Evolutionary conservation across 345 rosid species (phyloP).

Genomic region (Reutealis trisperma): DNA sequence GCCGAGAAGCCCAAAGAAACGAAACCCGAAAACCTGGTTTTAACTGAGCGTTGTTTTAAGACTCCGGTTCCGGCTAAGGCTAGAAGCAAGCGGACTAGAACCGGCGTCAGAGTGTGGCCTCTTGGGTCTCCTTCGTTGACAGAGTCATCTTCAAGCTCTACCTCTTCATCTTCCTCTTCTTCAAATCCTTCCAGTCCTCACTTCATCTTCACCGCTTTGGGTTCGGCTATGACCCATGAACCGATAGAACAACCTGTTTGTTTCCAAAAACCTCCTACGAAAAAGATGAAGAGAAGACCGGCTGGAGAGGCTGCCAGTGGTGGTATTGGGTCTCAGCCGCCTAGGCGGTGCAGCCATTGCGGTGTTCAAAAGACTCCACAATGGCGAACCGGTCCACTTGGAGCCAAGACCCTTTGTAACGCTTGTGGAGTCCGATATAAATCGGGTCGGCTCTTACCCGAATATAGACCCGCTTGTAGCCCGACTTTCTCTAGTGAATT

Average conservation of each 20-base stretch:
- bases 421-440: conserved; percentile 93
- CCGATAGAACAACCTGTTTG: conserved; percentile 20
- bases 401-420: conserved; percentile 87
- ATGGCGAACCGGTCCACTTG: conserved; percentile 92
- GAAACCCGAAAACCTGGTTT: conserved; percentile 25
- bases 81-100: conserved; percentile 75
- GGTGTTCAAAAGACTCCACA: conserved; percentile 94
- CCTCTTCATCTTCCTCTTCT: conserved; percentile 38
- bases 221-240: conserved; percentile 17
- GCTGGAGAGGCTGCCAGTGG: conserved; percentile 3
- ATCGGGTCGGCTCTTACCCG: conserved; percentile 87
- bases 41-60: conserved; percentile 30
- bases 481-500: conserved; percentile 74
- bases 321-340: conserved; percentile 17
- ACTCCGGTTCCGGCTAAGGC: conserved; percentile 72
- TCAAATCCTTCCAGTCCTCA: conserved; percentile 35
- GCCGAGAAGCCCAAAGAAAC: conserved; percentile 34
- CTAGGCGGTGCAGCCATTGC: conserved; percentile 84
- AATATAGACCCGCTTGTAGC: conserved; percentile 91
- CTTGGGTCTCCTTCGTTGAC: conserved; percentile 55
- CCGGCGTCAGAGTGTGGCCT: conserved; percentile 59
- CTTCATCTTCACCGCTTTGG: conserved; percentile 19
- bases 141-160: conserved; percentile 50
- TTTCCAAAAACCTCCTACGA: conserved; percentile 29
- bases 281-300: conserved; percentile 40